Evolutionary conservation across 2,329 filamentous ascomycete genomes (phyloP).

Genomic region (Fusarium sp.): DNA sequence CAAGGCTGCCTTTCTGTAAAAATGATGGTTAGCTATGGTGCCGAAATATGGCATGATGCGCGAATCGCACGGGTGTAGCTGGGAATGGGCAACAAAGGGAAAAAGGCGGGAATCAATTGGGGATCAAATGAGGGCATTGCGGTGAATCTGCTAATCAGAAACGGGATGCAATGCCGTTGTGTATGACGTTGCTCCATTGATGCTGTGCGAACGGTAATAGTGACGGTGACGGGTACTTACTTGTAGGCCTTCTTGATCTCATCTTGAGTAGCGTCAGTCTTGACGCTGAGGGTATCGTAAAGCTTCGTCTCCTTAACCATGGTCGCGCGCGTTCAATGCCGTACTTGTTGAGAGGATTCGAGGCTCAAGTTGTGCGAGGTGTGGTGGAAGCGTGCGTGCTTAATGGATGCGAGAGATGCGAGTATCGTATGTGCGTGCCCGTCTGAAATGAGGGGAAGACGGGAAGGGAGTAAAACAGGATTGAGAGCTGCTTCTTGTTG

Average conservation of each 20-base stretch:
- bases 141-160: neutral
- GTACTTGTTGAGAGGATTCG: conserved; percentile 7
- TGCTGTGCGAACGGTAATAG: neutral
- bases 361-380: conserved; percentile 8
- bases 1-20: conserved; percentile 81
- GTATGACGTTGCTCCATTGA: neutral
- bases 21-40: conserved; percentile 50
- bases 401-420: neutral
- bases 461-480: neutral
- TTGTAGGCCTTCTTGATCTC: conserved; percentile 98
- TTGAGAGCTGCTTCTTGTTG: conserved; percentile 19
- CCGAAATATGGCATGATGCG: neutral
- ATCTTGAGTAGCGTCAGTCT: conserved; percentile 85
- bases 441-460: conserved; percentile 16
- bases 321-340: conserved; percentile 48
- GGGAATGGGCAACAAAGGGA: neutral
- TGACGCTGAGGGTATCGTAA: conserved; percentile 86
- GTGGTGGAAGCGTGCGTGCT: conserved; percentile 10
- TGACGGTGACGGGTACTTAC: conserved; percentile 60
- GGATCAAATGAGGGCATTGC: neutral
- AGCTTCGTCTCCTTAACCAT: conserved; percentile 98
- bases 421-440: conserved; percentile 11
- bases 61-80: neutral
- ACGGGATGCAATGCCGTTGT: neutral
- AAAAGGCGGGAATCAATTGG: conserved; percentile 3